These are phyloP conservation scores for Ogataea pilisensis DNA, from an alignment of 805 yeast species.

Conservation along the genomic window DNA sequence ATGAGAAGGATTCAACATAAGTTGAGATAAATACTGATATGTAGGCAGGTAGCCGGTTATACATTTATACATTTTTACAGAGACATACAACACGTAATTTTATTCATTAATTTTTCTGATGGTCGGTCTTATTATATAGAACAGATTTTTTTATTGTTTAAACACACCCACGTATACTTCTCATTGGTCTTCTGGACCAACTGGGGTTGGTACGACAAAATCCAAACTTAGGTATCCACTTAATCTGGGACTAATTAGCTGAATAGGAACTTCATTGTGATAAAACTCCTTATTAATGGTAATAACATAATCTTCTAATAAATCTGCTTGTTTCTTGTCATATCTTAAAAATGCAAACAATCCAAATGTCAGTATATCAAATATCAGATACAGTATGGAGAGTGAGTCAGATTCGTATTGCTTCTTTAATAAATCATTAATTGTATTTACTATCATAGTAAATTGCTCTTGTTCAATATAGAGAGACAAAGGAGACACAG, in stretches of 20 bases:
- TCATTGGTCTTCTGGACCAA: constrained; percentile 1
- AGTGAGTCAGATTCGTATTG: constrained; percentile 38
- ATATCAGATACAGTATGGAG: constrained; percentile 37
- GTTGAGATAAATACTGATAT: constrained; percentile 12
- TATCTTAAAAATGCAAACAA: constrained; percentile 33
- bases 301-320: constrained; percentile 41
- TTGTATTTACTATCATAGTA: constrained; percentile 33
- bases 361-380: constrained; percentile 41
- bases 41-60: constrained; percentile 1
- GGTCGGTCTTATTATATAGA: no score
- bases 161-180: no score
- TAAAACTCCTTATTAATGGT: constrained; percentile 27
- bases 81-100: not conserved
- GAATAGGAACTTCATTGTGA: constrained; percentile 26
- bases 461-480: constrained; percentile 38
- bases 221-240: constrained; percentile 58
- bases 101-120: not conserved
- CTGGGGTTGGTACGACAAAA: constrained; percentile 46
- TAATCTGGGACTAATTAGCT: constrained; percentile 46
- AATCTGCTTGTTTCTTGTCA: constrained; percentile 30
- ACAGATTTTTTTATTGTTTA: no score
- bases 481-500: constrained; percentile 46
- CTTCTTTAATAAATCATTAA: constrained; percentile 40
- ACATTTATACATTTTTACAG: not conserved
- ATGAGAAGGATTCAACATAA: constrained; percentile 28